A percentile compares a stretch with the other conserved stretches of the same genome.
Evolutionary conservation across 495 filamentous ascomycete species (phyloP).

Genomic region (Aspergillus heteromorphus): DNA sequence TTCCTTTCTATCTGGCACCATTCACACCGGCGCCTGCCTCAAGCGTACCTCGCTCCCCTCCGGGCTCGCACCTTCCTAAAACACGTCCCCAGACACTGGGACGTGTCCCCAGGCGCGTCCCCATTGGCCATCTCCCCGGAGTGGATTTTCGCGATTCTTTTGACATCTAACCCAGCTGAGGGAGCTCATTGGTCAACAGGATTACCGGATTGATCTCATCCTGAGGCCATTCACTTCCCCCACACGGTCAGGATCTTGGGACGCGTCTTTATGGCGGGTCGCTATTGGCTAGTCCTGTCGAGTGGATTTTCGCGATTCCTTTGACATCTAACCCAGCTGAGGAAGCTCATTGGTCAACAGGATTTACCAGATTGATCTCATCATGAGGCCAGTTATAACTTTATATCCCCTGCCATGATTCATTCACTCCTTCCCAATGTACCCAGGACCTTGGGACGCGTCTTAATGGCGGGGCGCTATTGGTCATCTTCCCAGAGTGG

Average conservation of each 20-base stretch:
- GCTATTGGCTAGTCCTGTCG: too few relatives aligned
- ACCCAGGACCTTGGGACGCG: too few relatives aligned
- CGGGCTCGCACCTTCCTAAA: not conserved
- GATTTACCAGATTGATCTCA: not conserved
- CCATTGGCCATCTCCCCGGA: not conserved
- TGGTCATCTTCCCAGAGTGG: too few relatives aligned
- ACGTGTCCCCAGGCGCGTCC: not conserved
- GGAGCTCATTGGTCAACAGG: not conserved
- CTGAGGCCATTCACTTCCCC: not conserved
- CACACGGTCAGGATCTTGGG: too few relatives aligned
- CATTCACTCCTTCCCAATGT: too few relatives aligned
- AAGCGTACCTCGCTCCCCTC: too few relatives aligned
- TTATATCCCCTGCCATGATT: too few relatives aligned
- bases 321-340: not conserved
- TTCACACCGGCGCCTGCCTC: too few relatives aligned
- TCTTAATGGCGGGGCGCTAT: too few relatives aligned
- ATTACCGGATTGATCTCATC: not conserved
- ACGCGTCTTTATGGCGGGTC: too few relatives aligned
- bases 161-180: not conserved
- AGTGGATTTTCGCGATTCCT: not conserved
- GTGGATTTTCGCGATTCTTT: not conserved
- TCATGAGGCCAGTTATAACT: too few relatives aligned
- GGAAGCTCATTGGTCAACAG: not conserved
- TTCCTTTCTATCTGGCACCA: too few relatives aligned
- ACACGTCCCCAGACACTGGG: not conserved